phyloP scores from a whole-genome alignment of 371 early-diverging fungal species.

The Apophysomyces variabilis region DNA sequence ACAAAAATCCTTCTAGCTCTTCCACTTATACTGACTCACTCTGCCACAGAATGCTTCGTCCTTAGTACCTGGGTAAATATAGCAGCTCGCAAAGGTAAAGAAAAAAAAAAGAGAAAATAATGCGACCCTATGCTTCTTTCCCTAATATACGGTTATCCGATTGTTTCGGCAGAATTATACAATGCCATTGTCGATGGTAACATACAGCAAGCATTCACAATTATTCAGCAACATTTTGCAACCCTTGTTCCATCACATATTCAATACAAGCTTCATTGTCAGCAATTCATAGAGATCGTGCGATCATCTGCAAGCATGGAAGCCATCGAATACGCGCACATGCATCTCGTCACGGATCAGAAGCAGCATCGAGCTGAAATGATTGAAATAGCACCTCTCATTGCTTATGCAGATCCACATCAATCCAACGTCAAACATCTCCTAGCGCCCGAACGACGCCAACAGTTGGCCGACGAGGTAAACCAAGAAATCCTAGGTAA shows the following conservation, averaged over 20 bases:
- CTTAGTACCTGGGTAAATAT: conserved; percentile 11
- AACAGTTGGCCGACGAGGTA: conserved; percentile 34
- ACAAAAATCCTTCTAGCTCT: background rate
- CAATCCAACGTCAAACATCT: conserved; percentile 37
- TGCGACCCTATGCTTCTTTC: background rate
- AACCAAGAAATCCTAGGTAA: conserved; percentile 36
- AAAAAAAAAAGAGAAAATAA: no score
- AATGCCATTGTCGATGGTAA: conserved; percentile 38
- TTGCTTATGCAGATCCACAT: conserved; percentile 46
- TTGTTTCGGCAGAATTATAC: conserved; percentile 27
- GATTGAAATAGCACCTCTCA: conserved; percentile 42
- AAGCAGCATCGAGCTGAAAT: conserved; percentile 25
- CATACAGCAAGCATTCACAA: conserved; percentile 33
- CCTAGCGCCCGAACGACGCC: conserved; percentile 35
- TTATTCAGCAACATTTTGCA: conserved; percentile 39
- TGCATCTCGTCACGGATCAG: conserved; percentile 30
- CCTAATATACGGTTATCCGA: background rate
- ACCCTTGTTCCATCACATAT: conserved; percentile 12
- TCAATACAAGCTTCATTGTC: conserved; percentile 35
- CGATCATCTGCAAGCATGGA: conserved; percentile 27
- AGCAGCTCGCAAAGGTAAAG: conserved; percentile 46
- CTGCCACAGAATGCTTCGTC: background rate
- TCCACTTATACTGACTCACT: background rate
- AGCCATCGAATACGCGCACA: conserved; percentile 44
- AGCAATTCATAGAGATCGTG: conserved; percentile 45